A percentile compares a stretch with the other conserved stretches of the same genome.
Conservation (phyloP, 2,329 filamentous ascomycete genomes). For the Madurella fahalii region DNA sequence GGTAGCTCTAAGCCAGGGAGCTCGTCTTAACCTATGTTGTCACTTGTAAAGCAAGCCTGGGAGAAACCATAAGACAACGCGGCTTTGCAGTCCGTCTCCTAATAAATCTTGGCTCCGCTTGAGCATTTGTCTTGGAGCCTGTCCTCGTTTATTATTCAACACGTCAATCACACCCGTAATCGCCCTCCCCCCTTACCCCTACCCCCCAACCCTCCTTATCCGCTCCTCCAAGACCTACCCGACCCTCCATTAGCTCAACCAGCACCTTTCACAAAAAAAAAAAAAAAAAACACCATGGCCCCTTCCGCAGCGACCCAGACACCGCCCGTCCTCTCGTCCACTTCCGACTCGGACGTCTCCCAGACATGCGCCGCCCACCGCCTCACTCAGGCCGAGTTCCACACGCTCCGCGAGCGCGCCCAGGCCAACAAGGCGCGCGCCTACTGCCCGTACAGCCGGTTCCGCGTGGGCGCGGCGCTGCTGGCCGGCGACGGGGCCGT, state of each 20-base stretch:
- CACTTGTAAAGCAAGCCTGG: no score
- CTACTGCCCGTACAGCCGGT: conserved; percentile 91
- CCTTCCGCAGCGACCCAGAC: no score
- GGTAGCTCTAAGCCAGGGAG: not conserved
- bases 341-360: conserved; percentile 25
- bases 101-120: no score
- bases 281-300: no score
- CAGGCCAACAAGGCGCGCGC: conserved; percentile 70
- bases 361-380: conserved; percentile 37
- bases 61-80: no score
- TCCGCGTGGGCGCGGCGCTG: conserved; percentile 82
- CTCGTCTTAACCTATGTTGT: no score
- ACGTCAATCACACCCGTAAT: no score
- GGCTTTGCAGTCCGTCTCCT: not conserved
- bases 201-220: no score
- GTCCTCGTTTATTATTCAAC: no score
- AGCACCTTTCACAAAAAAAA: not conserved
- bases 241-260: conserved; percentile 2
- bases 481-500: conserved; percentile 54
- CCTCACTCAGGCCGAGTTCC: conserved; percentile 62
- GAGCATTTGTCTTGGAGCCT: no score
- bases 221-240: conserved; percentile 1
- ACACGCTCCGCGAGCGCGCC: conserved; percentile 57
- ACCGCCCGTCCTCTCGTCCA: conserved; percentile 24
- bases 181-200: not conserved